These are phyloP conservation scores for Canna indica DNA, from an alignment of 176 grass and related monocot species.

Conservation along the genomic window DNA sequence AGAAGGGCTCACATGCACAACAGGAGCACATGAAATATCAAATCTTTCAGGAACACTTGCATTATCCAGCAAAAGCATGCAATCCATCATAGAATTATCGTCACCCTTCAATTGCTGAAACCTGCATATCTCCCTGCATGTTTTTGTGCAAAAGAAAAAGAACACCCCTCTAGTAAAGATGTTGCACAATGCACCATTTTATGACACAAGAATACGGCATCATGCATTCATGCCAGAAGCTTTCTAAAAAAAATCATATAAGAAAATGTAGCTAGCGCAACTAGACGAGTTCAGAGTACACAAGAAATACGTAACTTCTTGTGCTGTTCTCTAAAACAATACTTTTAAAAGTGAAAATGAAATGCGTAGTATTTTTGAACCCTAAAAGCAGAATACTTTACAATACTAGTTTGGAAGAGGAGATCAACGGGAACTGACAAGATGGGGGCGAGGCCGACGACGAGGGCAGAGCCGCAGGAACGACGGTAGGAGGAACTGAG, in stretches of 20 bases:
- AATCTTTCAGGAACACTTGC: slow-evolving; percentile 28
- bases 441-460: slow-evolving; percentile 70
- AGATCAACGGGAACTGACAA: slow-evolving; percentile 29
- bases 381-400: neutral
- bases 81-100: slow-evolving; percentile 30
- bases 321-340: neutral
- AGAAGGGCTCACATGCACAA: slow-evolving; percentile 40
- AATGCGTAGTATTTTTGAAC: neutral
- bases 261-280: neutral
- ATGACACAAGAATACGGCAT: neutral
- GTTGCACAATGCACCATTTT: neutral
- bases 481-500: slow-evolving; percentile 61
- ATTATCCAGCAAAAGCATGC: slow-evolving; percentile 56
- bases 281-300: neutral
- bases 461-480: slow-evolving; percentile 36
- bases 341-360: too few relatives aligned
- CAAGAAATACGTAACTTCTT: neutral
- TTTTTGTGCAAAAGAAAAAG: neutral
- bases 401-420: neutral
- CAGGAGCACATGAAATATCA: slow-evolving; percentile 16
- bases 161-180: neutral
- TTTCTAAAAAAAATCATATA: neutral
- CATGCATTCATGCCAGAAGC: neutral
- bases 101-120: slow-evolving; percentile 27
- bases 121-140: slow-evolving; percentile 54